A percentile compares a stretch with the other conserved stretches of the same genome.
Conservation (phyloP, 768 basidiomycete species). For the Leccinum variicolor region DNA sequence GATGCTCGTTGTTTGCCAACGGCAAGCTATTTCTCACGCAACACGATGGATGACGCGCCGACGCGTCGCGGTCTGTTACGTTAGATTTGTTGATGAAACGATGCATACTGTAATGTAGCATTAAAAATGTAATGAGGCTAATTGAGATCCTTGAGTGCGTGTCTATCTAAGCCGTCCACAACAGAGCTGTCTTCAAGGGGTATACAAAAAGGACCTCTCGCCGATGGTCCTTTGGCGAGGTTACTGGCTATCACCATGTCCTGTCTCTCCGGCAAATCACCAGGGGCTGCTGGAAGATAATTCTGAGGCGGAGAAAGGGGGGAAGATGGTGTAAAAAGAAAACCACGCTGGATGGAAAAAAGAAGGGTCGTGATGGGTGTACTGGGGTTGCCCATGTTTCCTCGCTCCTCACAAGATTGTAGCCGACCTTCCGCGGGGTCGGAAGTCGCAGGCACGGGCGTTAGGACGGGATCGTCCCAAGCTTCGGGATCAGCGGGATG, state of each 20-base stretch:
- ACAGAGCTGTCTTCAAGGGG: constrained; percentile 7
- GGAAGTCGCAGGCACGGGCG: not conserved
- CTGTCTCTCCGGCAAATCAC: constrained; percentile 5
- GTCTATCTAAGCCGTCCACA: constrained; percentile 19
- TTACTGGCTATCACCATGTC: not conserved
- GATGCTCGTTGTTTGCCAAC: constrained; percentile 5
- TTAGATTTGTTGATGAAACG: not conserved
- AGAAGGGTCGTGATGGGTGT: constrained; percentile 69
- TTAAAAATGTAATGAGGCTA: constrained; percentile 7
- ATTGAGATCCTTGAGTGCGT: constrained; percentile 24
- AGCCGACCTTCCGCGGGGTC: not conserved
- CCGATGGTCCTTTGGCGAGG: not conserved
- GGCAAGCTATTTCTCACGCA: constrained; percentile 22
- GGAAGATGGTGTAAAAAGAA: constrained; percentile 60
- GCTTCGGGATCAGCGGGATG: not conserved
- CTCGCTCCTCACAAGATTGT: constrained; percentile 1
- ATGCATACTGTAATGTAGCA: constrained; percentile 8
- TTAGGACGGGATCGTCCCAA: constrained; percentile 2
- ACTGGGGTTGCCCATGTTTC: constrained; percentile 26
- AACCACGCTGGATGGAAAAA: constrained; percentile 61
- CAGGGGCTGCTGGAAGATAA: constrained; percentile 27
- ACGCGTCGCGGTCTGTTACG: constrained; percentile 18
- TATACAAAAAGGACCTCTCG: constrained; percentile 6
- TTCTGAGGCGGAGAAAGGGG: constrained; percentile 58
- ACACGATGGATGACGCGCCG: constrained; percentile 21